These are phyloP conservation scores for Melanopsichium pennsylvanicum DNA, from an alignment of 1,284 basidiomycete species.

Conservation along the genomic window DNA sequence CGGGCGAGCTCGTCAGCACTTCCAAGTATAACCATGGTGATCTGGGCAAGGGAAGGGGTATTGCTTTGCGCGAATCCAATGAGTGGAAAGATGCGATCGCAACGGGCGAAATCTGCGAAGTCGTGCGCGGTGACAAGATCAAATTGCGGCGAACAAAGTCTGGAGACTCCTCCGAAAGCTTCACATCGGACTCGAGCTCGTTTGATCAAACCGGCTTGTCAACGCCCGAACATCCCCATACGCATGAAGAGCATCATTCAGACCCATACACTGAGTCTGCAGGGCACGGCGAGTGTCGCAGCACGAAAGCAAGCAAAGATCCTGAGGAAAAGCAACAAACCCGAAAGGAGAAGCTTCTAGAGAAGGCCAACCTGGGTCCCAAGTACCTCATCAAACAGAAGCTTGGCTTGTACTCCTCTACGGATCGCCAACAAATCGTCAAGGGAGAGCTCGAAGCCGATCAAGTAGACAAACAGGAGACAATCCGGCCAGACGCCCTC, in stretches of 20 bases:
- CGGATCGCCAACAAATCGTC: conserved; percentile 37
- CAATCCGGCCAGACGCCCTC: conserved; percentile 22
- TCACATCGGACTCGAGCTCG: conserved; percentile 20
- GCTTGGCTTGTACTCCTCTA: conserved; percentile 31
- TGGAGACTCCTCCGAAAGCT: conserved; percentile 20
- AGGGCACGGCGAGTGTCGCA: not conserved
- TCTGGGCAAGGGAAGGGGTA: conserved; percentile 56
- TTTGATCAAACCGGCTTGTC: not conserved
- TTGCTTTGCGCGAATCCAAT: conserved; percentile 38
- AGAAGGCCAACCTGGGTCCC: conserved; percentile 39
- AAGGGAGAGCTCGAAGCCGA: conserved; percentile 13
- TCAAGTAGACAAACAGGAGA: not conserved
- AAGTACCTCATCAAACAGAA: conserved; percentile 45
- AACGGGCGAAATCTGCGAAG: conserved; percentile 24
- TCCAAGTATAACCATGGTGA: conserved; percentile 53
- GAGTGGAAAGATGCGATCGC: conserved; percentile 40
- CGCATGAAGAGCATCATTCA: not conserved
- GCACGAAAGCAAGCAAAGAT: not conserved
- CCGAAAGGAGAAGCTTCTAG: conserved; percentile 30
- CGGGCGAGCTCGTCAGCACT: conserved; percentile 70
- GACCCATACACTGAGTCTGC: not conserved
- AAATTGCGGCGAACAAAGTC: conserved; percentile 30
- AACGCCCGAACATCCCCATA: not conserved
- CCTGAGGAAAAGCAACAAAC: conserved; percentile 40
- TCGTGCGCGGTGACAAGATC: conserved; percentile 46